A percentile compares a stretch with the other conserved stretches of the same genome.
These are phyloP conservation scores for Astrocystis sublimbata DNA, from an alignment of 495 filamentous ascomycete species.

Conservation along the genomic window DNA sequence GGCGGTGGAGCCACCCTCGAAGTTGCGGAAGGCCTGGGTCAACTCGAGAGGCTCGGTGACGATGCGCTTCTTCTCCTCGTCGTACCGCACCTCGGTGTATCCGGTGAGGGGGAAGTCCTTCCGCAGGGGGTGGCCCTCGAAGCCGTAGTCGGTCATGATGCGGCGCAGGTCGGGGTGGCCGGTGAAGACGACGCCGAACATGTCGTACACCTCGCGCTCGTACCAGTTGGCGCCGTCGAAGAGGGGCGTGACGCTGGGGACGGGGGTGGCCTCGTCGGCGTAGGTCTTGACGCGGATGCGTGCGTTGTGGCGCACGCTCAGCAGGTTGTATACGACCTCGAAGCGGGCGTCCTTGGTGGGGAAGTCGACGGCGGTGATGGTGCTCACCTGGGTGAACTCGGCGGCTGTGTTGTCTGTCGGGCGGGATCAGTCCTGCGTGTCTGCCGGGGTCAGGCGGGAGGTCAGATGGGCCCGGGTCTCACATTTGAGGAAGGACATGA, in stretches of 20 bases:
- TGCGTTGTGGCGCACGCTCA: slow-evolving; percentile 93
- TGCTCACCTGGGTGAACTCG: slow-evolving; percentile 90
- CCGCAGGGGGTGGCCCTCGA: slow-evolving; percentile 94
- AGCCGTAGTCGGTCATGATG: slow-evolving; percentile 99
- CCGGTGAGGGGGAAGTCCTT: slow-evolving; percentile 99
- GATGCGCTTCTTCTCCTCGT: slow-evolving; percentile 99
- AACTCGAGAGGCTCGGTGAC: slow-evolving; percentile 96
- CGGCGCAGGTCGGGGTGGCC: slow-evolving; percentile 94
- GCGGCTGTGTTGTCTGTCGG: slow-evolving; percentile 80
- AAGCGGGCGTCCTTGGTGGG: slow-evolving; percentile 92
- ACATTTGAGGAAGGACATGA: slow-evolving; percentile 93
- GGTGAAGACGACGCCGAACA: slow-evolving; percentile 96
- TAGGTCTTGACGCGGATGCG: slow-evolving; percentile 99
- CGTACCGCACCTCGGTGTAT: slow-evolving; percentile 97
- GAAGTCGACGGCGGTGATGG: slow-evolving; percentile 94
- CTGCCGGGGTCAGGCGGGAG: background rate
- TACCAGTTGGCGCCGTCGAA: slow-evolving; percentile 99
- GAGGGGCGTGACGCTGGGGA: slow-evolving; percentile 80
- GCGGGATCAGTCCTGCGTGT: slow-evolving; percentile 3
- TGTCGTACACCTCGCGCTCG: slow-evolving; percentile 95
- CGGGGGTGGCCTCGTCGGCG: slow-evolving; percentile 92
- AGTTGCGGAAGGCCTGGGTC: slow-evolving; percentile 99
- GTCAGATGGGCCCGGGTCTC: slow-evolving; percentile 20
- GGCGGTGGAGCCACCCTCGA: slow-evolving; percentile 77
- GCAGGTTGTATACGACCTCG: slow-evolving; percentile 96